Base-by-base conservation (phyloP, 2,329 filamentous ascomycete genomes). In the Exophiala calicioides region DNA sequence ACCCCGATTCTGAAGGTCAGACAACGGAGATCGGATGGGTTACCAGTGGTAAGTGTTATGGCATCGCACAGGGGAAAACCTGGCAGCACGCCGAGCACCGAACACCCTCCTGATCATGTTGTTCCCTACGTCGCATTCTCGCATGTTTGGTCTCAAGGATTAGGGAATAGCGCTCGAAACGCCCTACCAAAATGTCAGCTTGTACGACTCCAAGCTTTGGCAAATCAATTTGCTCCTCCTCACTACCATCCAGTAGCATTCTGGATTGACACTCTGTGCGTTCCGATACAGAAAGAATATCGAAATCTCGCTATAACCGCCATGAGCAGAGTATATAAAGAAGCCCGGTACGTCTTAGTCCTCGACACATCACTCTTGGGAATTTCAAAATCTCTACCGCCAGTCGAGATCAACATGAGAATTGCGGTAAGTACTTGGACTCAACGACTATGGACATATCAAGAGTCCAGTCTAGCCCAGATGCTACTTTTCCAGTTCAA, bases 201-300 rank as follows among this genome's bases (percentile, higher is more conserved):
- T 16, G 12, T 5, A n/a, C 6, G 18, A 6, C 35, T 24, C 9
- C 35, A 23, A 16, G 10, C 6, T 12, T 23, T 9, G 9, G 35
- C 12, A 5, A 26, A 23, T 10, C 12, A 8, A 9, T 13, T 26
- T 26, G 6, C 7, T 16, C 19, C 35, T 4, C 16, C 23, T 10
- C 5, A 12, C 4, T 7, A 5, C 4, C 35, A 20, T 6, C 35
- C 35, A 21, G 35, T 36, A 6, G 10, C 6, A 24, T 38, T 38
- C 20, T 38, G 35, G 35, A 23, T 38, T 8, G 35, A 38, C 35
- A 38, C 35, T 8, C 5, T 38, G 5, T 38, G 35, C 13, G 19
- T 24, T 6, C 35, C 35, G 4, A 4, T 9, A 7, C 7, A 26
- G 35, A 5, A 5, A 19, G 16, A 23, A 7, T 5, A 15, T 18